Conservation (phyloP, 306 rosid genomes). For the Styphnolobium japonicum region DNA sequence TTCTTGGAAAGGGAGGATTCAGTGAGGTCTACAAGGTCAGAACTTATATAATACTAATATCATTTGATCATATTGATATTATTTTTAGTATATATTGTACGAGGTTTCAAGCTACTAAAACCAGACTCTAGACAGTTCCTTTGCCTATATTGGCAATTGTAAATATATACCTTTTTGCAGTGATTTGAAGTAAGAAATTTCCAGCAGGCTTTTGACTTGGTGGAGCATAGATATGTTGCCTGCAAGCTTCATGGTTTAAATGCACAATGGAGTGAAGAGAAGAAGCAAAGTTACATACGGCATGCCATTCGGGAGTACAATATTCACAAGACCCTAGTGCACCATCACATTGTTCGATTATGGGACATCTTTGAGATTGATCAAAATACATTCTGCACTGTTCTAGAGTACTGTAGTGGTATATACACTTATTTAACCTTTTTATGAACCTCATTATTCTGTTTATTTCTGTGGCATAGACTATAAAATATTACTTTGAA, state of each 20-base stretch:
- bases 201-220: conserved; percentile 99
- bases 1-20: conserved; percentile 99
- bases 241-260: conserved; percentile 99
- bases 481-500: neutral
- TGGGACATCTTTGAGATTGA: conserved; percentile 99
- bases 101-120: conserved; percentile 23
- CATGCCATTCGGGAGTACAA: conserved; percentile 98
- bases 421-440: conserved; percentile 10
- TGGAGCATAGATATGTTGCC: conserved; percentile 96
- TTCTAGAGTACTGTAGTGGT: conserved; percentile 97
- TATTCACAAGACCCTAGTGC: conserved; percentile 95
- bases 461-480: neutral
- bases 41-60: conserved; percentile 21
- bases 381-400: conserved; percentile 94
- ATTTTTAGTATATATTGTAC: neutral
- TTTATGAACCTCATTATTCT: conserved; percentile 22
- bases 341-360: conserved; percentile 91
- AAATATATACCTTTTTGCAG: conserved; percentile 88
- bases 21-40: conserved; percentile 99
- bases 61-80: neutral
- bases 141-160: conserved; percentile 86
- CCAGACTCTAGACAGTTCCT: conserved; percentile 37
- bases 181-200: conserved; percentile 98
- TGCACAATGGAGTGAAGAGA: conserved; percentile 99
- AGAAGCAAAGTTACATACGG: conserved; percentile 97